Percentiles rank a stretch among this genome's conserved stretches.
phyloP scores from a whole-genome alignment of 306 rosid genomes.

The Cicer cuneatum region DNA sequence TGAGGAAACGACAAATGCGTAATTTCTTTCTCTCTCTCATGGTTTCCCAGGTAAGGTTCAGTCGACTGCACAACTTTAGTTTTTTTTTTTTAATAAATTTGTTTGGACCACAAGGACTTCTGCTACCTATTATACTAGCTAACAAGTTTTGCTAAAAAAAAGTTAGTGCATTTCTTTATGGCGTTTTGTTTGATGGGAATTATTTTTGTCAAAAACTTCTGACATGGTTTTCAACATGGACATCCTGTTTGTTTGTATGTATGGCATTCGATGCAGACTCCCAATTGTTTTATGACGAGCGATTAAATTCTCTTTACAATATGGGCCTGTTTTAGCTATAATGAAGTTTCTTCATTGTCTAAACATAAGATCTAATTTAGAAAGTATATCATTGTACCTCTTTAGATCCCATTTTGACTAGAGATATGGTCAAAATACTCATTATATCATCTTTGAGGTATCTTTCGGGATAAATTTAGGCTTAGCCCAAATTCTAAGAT shows the following conservation, averaged over 20 bases:
- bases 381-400: neutral
- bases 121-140: neutral
- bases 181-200: no score
- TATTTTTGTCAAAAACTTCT: neutral
- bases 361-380: neutral
- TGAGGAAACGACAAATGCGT: conserved; percentile 91
- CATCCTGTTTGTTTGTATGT: neutral
- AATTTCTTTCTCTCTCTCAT: conserved; percentile 87
- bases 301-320: no score
- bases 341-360: neutral
- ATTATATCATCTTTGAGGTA: neutral
- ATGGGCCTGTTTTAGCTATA: neutral
- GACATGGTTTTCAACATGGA: neutral
- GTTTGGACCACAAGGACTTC: neutral
- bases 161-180: neutral
- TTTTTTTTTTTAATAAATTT: neutral
- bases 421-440: neutral
- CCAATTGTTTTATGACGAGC: neutral
- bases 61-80: conserved; percentile 8
- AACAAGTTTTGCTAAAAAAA: neutral
- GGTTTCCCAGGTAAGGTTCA: conserved; percentile 83
- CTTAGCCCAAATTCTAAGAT: neutral
- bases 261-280: neutral
- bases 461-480: neutral
- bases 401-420: neutral